phyloP scores from a whole-genome alignment of 1,139 yeast species.

The Pichia sp. region DNA sequence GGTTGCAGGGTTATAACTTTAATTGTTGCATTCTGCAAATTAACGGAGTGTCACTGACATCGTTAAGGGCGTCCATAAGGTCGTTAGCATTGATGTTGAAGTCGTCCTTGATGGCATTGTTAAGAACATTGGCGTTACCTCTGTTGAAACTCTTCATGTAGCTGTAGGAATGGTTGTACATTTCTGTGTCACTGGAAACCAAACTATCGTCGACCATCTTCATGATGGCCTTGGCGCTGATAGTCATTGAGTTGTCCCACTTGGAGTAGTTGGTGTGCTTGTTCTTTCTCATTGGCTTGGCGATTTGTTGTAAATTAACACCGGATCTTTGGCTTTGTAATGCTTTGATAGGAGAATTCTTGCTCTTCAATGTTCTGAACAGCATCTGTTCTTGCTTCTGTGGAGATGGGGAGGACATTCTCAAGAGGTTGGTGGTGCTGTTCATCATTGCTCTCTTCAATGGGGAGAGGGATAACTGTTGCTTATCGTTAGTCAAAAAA shows the following conservation, averaged over 20 bases:
- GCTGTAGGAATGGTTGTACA: constrained; percentile 25
- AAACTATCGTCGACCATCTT: constrained; percentile 37
- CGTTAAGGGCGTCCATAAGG: constrained; percentile 24
- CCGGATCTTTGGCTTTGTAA: constrained; percentile 15
- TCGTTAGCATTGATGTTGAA: constrained; percentile 32
- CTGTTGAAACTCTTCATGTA: constrained; percentile 12
- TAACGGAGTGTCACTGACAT: constrained; percentile 7
- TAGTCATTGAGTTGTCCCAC: constrained; percentile 34
- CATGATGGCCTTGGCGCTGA: constrained; percentile 34
- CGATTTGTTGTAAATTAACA: constrained; percentile 12
- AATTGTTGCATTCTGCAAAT: constrained; percentile 7
- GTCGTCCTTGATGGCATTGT: background rate
- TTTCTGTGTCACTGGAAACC: constrained; percentile 35
- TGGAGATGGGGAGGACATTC: background rate
- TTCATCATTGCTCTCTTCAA: constrained; percentile 1
- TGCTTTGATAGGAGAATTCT: constrained; percentile 13
- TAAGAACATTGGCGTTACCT: background rate
- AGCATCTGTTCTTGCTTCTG: constrained; percentile 5
- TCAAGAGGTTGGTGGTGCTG: background rate
- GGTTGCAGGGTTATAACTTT: constrained; percentile 6
- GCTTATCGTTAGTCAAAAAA: background rate
- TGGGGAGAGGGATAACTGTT: constrained; percentile 5
- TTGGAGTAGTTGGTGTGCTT: constrained; percentile 26
- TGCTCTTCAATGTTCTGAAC: constrained; percentile 7
- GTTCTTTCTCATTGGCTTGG: background rate